Base-by-base conservation (phyloP, 2,329 filamentous ascomycete species). In the Penicillium sclerotiorum region DNA sequence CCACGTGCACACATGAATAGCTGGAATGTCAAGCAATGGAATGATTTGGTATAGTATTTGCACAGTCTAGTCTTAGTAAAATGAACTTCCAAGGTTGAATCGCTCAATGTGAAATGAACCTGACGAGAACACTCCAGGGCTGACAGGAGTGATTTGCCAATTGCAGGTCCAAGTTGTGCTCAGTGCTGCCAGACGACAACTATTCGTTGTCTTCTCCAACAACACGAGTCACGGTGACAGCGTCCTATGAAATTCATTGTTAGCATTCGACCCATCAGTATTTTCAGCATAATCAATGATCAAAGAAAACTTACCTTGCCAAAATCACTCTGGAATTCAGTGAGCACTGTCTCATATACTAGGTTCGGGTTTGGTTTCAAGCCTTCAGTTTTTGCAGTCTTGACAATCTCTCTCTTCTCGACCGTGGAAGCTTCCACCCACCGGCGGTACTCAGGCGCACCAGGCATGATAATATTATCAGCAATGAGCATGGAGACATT, bases 401-500 rank as follows among this genome's bases (percentile, higher is more conserved):
- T 27, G 1, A 53, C 22, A 23, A 59, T 35, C 17, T 37, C 36
- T 13, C 36, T 49, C 45, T 56, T 59, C 18, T 54, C 33, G 23
- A 20, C 23, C 5, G 52, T 47, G 9, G 45, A 53, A 2, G 55
- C 47, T 28, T 57, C 40, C 6, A 59, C 50, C 57, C 57, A 59
- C 21, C 53, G 40, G n/a, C 53, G 12, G 45, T 58, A 59, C 11
- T 51, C 28, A 15, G 55, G 53, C 1, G 55, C 55, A 20, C 57
- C 55, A n/a, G 55, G 55, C 33, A 56, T 47, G 9, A 59, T 56
- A 9, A 56, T 39, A 52, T 58, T 59, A 42, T 58, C 57, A 5
- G 57, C 57, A 15, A 59, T 6, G 2, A 58, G 8, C 11, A 56
- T 17, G 3, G 53, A 47, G 6, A 40, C 46, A 0, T 86, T 87